Percentiles rank a stretch among this genome's conserved stretches.
Conservation (phyloP, 495 filamentous ascomycete species). For the Aspergillus campestris region DNA sequence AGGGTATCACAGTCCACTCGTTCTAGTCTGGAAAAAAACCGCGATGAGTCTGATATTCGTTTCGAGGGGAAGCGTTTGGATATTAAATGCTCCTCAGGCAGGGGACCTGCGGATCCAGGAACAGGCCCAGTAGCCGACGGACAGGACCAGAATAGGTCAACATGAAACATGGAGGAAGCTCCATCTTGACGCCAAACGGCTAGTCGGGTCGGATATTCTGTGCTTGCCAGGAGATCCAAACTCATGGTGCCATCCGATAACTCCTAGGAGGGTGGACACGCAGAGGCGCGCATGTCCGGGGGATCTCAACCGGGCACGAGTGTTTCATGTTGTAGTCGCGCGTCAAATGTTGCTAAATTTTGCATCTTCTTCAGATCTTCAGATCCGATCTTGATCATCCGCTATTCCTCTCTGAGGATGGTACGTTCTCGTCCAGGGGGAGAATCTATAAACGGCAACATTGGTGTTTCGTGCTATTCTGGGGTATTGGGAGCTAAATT, state of each 20-base stretch:
- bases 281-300: constrained; percentile 22
- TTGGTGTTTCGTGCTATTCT: constrained; percentile 24
- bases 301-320: constrained; percentile 23
- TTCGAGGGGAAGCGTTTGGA: constrained; percentile 25
- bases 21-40: constrained; percentile 2
- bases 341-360: constrained; percentile 41
- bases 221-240: not conserved
- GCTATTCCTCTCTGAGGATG: constrained; percentile 14
- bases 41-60: constrained; percentile 7
- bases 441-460: constrained; percentile 36
- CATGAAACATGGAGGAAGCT: constrained; percentile 39
- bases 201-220: constrained; percentile 5
- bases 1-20: constrained; percentile 11
- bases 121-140: constrained; percentile 14
- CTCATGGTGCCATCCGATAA: constrained; percentile 1
- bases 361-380: constrained; percentile 28
- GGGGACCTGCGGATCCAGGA: constrained; percentile 19
- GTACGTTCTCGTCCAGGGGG: constrained; percentile 15
- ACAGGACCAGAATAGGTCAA: constrained; percentile 22
- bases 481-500: constrained; percentile 12
- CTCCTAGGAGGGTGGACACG: constrained; percentile 14
- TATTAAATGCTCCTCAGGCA: constrained; percentile 32
- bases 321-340: constrained; percentile 38
- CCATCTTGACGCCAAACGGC: constrained; percentile 24
- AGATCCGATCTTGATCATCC: constrained; percentile 17